A percentile compares a stretch with the other conserved stretches of the same genome.
Conservation (phyloP, 169 alveolate genomes). For the Eimeria necatrix region DNA sequence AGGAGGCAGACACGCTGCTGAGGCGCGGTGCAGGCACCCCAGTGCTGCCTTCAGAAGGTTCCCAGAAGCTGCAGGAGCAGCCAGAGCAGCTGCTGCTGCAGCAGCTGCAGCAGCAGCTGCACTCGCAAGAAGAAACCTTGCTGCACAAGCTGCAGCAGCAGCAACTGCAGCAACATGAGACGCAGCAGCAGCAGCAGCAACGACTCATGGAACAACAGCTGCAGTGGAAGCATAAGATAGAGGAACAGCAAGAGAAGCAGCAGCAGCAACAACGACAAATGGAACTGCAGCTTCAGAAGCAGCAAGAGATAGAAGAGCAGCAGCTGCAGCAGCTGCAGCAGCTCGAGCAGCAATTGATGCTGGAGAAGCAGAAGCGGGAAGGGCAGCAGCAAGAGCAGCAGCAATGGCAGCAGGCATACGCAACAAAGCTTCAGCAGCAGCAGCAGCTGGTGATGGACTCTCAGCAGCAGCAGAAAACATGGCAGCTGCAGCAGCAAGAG, state of each 20-base stretch:
- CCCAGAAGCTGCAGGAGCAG: constrained; percentile 2
- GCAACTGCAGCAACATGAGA: background rate
- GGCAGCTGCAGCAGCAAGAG: constrained; percentile 27
- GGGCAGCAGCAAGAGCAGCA: constrained; percentile 49
- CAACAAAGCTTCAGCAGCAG: background rate
- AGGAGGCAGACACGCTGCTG: background rate
- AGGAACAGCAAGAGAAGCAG: constrained; percentile 34
- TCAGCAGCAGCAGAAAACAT: background rate
- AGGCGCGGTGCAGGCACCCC: background rate
- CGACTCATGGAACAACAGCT: background rate
- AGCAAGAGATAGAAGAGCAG: background rate
- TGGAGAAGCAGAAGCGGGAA: background rate
- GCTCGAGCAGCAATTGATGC: constrained; percentile 10
- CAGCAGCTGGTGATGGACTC: background rate
- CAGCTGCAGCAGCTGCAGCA: constrained; percentile 47
- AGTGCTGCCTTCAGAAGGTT: background rate
- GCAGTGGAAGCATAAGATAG: background rate
- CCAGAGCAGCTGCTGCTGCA: constrained; percentile 22
- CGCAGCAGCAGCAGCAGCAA: constrained; percentile 34
- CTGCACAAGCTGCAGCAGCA: background rate
- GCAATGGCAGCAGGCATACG: constrained; percentile 5
- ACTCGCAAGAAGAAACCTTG: background rate
- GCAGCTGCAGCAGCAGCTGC: constrained; percentile 44
- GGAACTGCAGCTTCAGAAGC: constrained; percentile 24
- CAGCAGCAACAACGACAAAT: background rate